Base-by-base conservation (phyloP, 106 monocot species). In the Dendrobium officinale region DNA sequence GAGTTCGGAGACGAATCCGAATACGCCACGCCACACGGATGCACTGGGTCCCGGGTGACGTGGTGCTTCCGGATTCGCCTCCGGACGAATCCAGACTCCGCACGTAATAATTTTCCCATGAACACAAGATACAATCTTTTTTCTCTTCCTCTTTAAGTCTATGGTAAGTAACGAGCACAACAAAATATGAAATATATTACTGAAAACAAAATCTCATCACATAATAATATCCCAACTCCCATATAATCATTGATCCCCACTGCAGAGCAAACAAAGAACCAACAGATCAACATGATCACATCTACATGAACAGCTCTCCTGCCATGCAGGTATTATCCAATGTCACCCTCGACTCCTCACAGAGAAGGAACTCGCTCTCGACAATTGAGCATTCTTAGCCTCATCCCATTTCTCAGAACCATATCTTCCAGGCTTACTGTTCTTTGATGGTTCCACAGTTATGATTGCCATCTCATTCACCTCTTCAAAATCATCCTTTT, bases 301-400 rank as follows among this genome's bases (percentile, higher is more conserved):
- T 31, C 70, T 31, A 70, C 9, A 70, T 31, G 2, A 70, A 37
- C 0, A 27, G 10, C 15, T 70, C 15, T 3, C 17, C 42, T 20
- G 20, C 33, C 13, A 27, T 68, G 68, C 5, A 67, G 6, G 5
- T 15, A 51, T 15, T 51, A 51, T 51, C 51, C 51, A 51, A 18
- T 31, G 7, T 79, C 27, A 83, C 18, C 55, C 74, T 31, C 85
- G 73, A 18, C 83, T 88, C 75, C 85, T 85, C 66, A 83, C 78
- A 3, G 88, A 85, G 37, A 68, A 40, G 5, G 83, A 66, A 72
- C 45, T 77, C 19, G 27, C 51, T 42, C 49, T 55, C n/a, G 9
- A 26, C 24, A 17, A 17, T 4, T 56, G 56, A 42, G 22, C 42
- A 19, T 31, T 75, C 15, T 42, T 44, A 47, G 44, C 15, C 17